Evolutionary conservation across 2,329 filamentous ascomycete genomes (phyloP).

Genomic region (Penicillium sp.): DNA sequence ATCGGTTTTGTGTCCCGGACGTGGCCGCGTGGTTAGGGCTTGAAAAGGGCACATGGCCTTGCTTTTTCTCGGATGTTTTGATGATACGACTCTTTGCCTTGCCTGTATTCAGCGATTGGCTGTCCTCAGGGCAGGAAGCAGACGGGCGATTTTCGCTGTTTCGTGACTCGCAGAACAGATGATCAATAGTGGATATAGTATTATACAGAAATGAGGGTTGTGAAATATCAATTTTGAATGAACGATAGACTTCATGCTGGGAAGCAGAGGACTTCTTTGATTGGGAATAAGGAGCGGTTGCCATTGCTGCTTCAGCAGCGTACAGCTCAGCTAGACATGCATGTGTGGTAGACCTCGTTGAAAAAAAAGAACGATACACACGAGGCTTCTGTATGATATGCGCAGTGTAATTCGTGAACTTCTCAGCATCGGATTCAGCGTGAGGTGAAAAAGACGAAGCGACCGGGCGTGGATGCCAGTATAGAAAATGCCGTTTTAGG

Average conservation of each 20-base stretch:
- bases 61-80: neutral
- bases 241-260: conserved; percentile 14
- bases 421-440: neutral
- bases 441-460: neutral
- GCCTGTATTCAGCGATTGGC: neutral
- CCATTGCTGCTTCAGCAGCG: conserved; percentile 19
- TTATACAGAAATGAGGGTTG: conserved; percentile 2
- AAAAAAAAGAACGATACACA: conserved; percentile 12
- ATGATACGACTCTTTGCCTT: neutral
- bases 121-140: neutral
- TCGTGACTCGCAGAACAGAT: neutral
- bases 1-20: neutral
- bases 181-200: neutral
- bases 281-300: conserved; percentile 24
- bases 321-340: conserved; percentile 9
- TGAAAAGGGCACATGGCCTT: neutral
- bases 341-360: neutral
- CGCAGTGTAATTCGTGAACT: neutral
- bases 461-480: neutral
- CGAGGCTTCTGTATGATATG: neutral
- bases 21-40: neutral
- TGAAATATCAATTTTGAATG: conserved; percentile 13
- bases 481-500: conserved; percentile 7
- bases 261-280: conserved; percentile 21
- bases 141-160: neutral